Evolutionary conservation across 352 stramenopile genomes (phyloP).

Genomic region (Phytophthora tentaculata): DNA sequence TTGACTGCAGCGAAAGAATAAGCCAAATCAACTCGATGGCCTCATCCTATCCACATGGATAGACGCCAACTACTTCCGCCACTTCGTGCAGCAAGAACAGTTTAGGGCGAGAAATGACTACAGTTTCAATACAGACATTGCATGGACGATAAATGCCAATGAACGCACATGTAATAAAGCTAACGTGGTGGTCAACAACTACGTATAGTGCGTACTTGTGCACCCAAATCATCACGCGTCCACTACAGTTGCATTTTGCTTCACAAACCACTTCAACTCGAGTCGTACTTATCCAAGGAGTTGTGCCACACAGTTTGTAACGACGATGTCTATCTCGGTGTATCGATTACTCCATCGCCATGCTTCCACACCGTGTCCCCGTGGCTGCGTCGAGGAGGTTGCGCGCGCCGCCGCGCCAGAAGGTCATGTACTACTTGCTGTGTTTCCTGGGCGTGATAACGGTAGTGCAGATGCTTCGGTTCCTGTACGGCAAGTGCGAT

Average conservation of each 20-base stretch:
- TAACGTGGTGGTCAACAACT: too few species aligned
- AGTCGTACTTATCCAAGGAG: slow-evolving; percentile 23
- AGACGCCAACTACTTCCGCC: background rate
- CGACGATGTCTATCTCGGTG: slow-evolving; percentile 2
- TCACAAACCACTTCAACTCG: slow-evolving; percentile 21
- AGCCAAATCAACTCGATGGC: background rate
- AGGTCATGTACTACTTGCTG: slow-evolving; percentile 38
- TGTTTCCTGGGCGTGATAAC: slow-evolving; percentile 35
- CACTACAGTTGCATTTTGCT: too few species aligned
- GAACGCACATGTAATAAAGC: too few species aligned
- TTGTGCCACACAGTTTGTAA: slow-evolving; percentile 24
- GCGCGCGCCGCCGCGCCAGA: slow-evolving; percentile 24
- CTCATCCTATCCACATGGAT: too few species aligned
- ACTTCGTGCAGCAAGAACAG: background rate
- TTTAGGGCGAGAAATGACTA: too few species aligned
- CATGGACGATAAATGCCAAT: too few species aligned
- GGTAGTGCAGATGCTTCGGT: slow-evolving; percentile 52
- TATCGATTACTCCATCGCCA: slow-evolving; percentile 18
- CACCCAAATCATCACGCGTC: too few species aligned
- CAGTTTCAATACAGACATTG: too few species aligned
- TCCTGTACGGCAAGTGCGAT: slow-evolving; percentile 80
- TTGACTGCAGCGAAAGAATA: background rate
- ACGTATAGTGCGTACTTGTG: too few species aligned
- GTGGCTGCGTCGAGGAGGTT: slow-evolving; percentile 19
- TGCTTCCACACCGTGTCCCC: slow-evolving; percentile 41